These are phyloP conservation scores for Paraphoma sp. DNA, from an alignment of 2,329 filamentous ascomycete species.

Conservation along the genomic window DNA sequence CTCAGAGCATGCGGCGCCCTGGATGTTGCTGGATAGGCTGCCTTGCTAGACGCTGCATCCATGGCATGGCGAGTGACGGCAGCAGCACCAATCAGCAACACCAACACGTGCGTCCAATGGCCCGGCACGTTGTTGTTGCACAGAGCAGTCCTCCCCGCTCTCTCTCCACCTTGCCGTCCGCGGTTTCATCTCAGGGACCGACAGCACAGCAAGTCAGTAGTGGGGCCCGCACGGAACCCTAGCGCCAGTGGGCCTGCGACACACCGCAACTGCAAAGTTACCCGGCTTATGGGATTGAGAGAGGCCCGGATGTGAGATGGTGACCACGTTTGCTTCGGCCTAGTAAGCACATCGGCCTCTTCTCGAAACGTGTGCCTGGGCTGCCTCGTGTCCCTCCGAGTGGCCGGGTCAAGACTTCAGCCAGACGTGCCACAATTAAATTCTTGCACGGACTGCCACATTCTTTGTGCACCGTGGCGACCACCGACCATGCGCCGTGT, in stretches of 20 bases:
- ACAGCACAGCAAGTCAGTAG: conserved; percentile 21
- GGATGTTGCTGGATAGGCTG: background rate
- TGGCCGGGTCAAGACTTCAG: conserved; percentile 12
- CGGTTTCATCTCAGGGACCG: conserved; percentile 31
- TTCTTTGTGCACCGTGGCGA: conserved; percentile 25
- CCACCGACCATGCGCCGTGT: conserved; percentile 33
- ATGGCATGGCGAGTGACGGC: background rate
- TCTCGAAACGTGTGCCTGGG: conserved; percentile 14
- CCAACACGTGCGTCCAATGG: conserved; percentile 16
- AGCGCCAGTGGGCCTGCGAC: conserved; percentile 22
- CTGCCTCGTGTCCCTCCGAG: conserved; percentile 5
- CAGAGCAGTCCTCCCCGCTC: conserved; percentile 18
- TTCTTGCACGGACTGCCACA: conserved; percentile 4
- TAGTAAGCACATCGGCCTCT: conserved; percentile 14
- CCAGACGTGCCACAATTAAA: conserved; percentile 19
- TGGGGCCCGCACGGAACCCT: conserved; percentile 7
- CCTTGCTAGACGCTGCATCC: background rate
- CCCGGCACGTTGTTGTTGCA: conserved; percentile 23
- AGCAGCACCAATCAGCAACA: conserved; percentile 2
- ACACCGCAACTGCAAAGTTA: conserved; percentile 25
- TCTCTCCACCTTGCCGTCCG: conserved; percentile 25
- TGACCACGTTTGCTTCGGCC: background rate
- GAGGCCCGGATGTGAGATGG: background rate
- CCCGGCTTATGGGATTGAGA: conserved; percentile 13
- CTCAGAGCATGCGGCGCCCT: background rate